A percentile compares a stretch with the other conserved stretches of the same genome.
Evolutionary conservation across 352 stramenopile genomes (phyloP).

Genomic region (Globisporangium barbulae): DNA sequence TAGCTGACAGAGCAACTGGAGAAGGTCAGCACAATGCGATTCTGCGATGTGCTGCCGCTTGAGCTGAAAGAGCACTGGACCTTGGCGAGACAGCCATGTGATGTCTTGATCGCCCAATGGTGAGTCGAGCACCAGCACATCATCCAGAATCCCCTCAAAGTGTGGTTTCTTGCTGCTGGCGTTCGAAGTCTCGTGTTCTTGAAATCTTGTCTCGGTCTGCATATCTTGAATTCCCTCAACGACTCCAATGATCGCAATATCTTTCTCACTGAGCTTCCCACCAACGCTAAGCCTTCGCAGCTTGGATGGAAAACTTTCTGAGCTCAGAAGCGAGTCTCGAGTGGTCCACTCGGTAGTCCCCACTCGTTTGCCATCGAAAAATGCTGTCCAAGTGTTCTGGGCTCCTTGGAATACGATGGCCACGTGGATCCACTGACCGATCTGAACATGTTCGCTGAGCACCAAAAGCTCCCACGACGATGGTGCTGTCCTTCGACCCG

Average conservation of each 20-base stretch:
- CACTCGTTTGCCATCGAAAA: neutral
- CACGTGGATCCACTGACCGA: constrained; percentile 9
- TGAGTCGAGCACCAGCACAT: constrained; percentile 23
- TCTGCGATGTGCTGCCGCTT: constrained; percentile 30
- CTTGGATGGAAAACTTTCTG: neutral
- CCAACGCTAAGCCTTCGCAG: neutral
- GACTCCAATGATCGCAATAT: neutral
- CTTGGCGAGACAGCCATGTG: constrained; percentile 21
- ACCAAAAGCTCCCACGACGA: neutral
- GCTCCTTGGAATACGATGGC: neutral
- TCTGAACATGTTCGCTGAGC: neutral
- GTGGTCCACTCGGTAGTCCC: neutral
- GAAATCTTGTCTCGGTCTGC: neutral
- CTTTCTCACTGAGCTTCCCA: constrained; percentile 8
- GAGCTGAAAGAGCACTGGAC: constrained; percentile 34
- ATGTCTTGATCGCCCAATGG: constrained; percentile 16
- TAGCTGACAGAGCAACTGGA: constrained; percentile 37
- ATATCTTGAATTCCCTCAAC: neutral
- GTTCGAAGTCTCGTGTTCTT: neutral
- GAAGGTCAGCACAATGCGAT: constrained; percentile 26
- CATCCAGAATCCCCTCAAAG: constrained; percentile 24
- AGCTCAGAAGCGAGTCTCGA: neutral
- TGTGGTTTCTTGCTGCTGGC: neutral
- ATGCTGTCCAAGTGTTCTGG: neutral
- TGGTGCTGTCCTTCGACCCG: neutral